These are phyloP conservation scores for Amaranthus tricolor DNA, from an alignment of 179 eudicot species.

Conservation along the genomic window DNA sequence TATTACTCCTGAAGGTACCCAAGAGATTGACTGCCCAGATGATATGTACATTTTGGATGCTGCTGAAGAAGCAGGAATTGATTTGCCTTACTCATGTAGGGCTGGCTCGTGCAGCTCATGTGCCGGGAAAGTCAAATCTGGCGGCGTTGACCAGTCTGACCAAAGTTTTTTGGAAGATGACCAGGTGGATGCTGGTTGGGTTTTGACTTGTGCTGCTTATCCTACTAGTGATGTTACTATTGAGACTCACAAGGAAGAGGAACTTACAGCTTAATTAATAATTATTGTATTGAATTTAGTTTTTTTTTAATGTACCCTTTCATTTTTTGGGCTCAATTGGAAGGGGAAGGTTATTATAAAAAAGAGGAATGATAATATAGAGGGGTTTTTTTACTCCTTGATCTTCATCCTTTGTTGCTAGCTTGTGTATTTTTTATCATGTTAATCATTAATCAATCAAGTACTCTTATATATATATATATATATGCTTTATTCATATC, in stretches of 20 bases:
- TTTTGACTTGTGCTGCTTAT: conserved; percentile 79
- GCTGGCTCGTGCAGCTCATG: conserved; percentile 84
- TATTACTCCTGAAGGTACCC: conserved; percentile 45
- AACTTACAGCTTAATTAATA: conserved; percentile 38
- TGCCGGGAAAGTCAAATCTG: conserved; percentile 54
- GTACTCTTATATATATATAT: too few relatives aligned
- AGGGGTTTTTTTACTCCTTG: neutral
- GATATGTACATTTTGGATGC: conserved; percentile 68
- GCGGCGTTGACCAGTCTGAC: conserved; percentile 64
- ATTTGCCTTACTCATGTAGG: conserved; percentile 82
- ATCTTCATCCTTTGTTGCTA: neutral
- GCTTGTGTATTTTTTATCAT: conserved; percentile 5
- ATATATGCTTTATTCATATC: neutral
- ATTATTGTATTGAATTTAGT: neutral
- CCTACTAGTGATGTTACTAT: conserved; percentile 52
- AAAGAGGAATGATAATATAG: neutral
- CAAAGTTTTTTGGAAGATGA: conserved; percentile 75
- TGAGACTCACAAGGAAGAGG: conserved; percentile 87
- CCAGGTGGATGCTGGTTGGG: conserved; percentile 56
- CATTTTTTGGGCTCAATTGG: conserved; percentile 1
- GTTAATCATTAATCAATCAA: conserved; percentile 8
- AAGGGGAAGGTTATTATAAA: neutral
- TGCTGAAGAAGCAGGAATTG: conserved; percentile 67
- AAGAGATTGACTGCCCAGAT: conserved; percentile 49
- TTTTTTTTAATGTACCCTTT: neutral